Evolutionary conservation across 2,329 filamentous ascomycete species (phyloP), one percentile per base, ranked within the genome.

Genomic region (Aspergillus aculeatinus): DNA sequence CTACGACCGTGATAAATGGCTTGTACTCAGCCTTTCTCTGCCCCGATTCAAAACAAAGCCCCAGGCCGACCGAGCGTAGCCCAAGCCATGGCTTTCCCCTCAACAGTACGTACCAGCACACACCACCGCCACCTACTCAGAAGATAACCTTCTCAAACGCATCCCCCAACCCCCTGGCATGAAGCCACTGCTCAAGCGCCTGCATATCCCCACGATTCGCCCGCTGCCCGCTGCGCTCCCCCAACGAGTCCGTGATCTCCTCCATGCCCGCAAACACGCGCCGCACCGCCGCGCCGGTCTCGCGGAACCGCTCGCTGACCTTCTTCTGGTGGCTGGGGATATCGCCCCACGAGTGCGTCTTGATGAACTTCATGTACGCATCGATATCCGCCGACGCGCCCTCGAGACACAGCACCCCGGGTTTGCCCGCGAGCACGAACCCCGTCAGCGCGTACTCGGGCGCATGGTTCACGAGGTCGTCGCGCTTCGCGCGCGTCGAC

Each of bases 241-340:
- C 72, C 3, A 74, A 49, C 4, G 71, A 70, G 35, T 73, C 71
- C 5, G 72, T 74, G 23, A 74, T 74, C 54, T 74, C 72, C 57
- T 73, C 65, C 72, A 74, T 74, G 1, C 64, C 68, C 0, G 57
- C 19, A 47, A 74, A 74, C 1, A 68, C 71, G 33, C 72, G 63
- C 51, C 66, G 33, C 11, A 74, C 60, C 4, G 31, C 56, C 3
- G 16, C 6, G 4, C 67, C 89, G 87, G 33, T 72, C 60, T 75
- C 68, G 4, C 72, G 68, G 59, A 70, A 75, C 10, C 71, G 71
- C 73, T 87, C 85, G 67, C 81, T 85, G 42, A 87, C 84, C 65
- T 87, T 87, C 64, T 87, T 87, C 62, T 87, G 85, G 59, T 85
- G 80, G 19, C 82, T 78, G 0, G 85, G 85, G 5, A 87, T 87